Percentiles rank a stretch among this genome's conserved stretches.
Evolutionary conservation across 1,284 basidiomycete species (phyloP).

Genomic region (Ceratobasidium sp.): DNA sequence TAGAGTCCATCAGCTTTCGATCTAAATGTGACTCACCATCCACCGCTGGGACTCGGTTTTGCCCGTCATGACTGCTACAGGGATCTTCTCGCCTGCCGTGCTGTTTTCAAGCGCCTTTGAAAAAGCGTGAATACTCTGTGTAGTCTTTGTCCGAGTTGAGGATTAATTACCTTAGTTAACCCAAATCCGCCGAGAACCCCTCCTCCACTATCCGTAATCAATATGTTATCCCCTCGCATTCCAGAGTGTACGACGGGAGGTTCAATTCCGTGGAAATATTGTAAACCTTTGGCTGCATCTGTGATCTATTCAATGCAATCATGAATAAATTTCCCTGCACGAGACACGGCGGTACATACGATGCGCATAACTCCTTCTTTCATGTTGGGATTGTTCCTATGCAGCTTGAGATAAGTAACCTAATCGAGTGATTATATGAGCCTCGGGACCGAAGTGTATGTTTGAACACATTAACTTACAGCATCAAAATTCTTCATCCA

Average conservation of each 20-base stretch:
- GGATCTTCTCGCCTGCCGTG: not conserved
- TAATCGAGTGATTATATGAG: not conserved
- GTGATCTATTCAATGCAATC: not conserved
- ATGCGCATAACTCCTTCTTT: conserved; percentile 28
- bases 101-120: not conserved
- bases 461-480: not conserved
- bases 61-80: conserved; percentile 30
- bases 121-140: too few relatives aligned
- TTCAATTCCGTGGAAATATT: conserved; percentile 27
- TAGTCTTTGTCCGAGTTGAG: too few relatives aligned
- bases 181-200: conserved; percentile 29
- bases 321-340: not conserved
- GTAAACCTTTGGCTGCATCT: conserved; percentile 28
- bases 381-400: conserved; percentile 16
- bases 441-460: not conserved
- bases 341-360: not conserved
- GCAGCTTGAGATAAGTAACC: conserved; percentile 31
- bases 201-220: conserved; percentile 28
- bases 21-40: not conserved
- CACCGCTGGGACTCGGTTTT: conserved; percentile 16
- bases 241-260: conserved; percentile 35
- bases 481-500: conserved; percentile 36
- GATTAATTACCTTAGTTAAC: conserved; percentile 19
- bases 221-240: conserved; percentile 25
- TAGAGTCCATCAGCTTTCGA: not conserved